These are phyloP conservation scores for Phaffomyces opuntiae DNA, from an alignment of 805 yeast species.

Conservation along the genomic window DNA sequence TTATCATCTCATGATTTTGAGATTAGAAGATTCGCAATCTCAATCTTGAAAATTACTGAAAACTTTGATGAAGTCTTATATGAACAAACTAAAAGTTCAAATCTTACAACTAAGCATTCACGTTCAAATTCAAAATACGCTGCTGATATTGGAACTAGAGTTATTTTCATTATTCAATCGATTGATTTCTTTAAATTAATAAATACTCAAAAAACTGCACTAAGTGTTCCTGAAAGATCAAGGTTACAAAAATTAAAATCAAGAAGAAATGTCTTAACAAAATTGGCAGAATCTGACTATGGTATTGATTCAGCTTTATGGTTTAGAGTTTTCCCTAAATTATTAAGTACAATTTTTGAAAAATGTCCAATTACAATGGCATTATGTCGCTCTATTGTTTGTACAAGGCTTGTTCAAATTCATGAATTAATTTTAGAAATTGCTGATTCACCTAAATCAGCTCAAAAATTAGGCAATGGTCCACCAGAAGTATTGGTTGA, in stretches of 20 bases:
- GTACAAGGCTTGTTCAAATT: conserved; percentile 81
- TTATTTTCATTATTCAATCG: conserved; percentile 69
- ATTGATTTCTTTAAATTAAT: conserved; percentile 62
- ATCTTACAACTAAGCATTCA: conserved; percentile 29
- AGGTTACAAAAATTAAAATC: conserved; percentile 59
- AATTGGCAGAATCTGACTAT: conserved; percentile 82
- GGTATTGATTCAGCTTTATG: conserved; percentile 97
- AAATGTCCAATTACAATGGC: conserved; percentile 92
- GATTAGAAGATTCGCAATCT: conserved; percentile 67
- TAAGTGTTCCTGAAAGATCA: conserved; percentile 72
- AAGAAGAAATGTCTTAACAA: conserved; percentile 61
- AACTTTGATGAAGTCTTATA: conserved; percentile 81
- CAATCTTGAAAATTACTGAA: conserved; percentile 70
- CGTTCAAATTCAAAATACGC: conserved; percentile 61
- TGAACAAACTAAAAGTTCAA: conserved; percentile 31
- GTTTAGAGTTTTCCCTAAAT: conserved; percentile 79
- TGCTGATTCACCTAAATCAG: conserved; percentile 33
- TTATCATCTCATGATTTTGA: conserved; percentile 80
- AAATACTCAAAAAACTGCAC: conserved; percentile 35
- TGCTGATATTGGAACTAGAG: conserved; percentile 70
- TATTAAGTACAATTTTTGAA: conserved; percentile 65
- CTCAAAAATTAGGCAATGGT: conserved; percentile 24
- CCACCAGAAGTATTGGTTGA: conserved; percentile 70
- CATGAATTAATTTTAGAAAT: conserved; percentile 59
- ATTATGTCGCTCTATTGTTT: conserved; percentile 81